These are phyloP conservation scores for Pezicula neosporulosa DNA, from an alignment of 2,329 filamentous ascomycete species.

Conservation along the genomic window DNA sequence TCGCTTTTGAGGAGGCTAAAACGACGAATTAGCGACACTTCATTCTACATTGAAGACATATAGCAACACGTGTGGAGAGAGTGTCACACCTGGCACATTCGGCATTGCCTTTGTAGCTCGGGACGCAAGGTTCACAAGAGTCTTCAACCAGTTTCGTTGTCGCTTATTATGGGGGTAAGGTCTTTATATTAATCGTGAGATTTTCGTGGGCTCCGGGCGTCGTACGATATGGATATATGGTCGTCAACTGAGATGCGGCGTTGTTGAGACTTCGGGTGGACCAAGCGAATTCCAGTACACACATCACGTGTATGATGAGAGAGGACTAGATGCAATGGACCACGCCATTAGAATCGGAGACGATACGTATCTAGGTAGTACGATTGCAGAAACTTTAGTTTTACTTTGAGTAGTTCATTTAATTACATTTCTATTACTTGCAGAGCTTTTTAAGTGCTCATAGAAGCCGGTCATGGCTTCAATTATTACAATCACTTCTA, in stretches of 20 bases:
- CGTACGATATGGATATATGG: conserved; percentile 23
- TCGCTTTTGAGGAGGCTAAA: conserved; percentile 12
- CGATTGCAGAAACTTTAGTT: too few relatives aligned
- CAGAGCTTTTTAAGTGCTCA: not conserved
- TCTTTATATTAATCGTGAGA: conserved; percentile 5
- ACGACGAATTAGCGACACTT: conserved; percentile 16
- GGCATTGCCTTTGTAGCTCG: conserved; percentile 16
- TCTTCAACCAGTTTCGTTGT: conserved; percentile 5
- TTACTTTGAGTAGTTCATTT: too few relatives aligned
- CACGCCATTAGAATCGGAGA: too few relatives aligned
- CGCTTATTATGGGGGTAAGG: conserved; percentile 10
- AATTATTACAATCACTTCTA: not conserved
- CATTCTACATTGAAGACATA: conserved; percentile 18
- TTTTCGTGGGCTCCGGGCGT: conserved; percentile 18
- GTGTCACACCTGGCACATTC: conserved; percentile 27
- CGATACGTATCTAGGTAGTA: too few relatives aligned
- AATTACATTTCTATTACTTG: not conserved
- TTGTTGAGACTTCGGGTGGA: conserved; percentile 13
- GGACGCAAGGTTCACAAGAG: conserved; percentile 12
- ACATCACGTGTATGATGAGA: conserved; percentile 14
- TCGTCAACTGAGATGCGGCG: conserved; percentile 15
- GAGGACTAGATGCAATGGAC: too few relatives aligned
- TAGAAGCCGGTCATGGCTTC: too few relatives aligned
- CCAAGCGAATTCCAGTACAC: conserved; percentile 11
- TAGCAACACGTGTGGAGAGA: conserved; percentile 27